phyloP scores from a whole-genome alignment of 1,284 basidiomycete genomes.

The Puccinia horiana region DNA sequence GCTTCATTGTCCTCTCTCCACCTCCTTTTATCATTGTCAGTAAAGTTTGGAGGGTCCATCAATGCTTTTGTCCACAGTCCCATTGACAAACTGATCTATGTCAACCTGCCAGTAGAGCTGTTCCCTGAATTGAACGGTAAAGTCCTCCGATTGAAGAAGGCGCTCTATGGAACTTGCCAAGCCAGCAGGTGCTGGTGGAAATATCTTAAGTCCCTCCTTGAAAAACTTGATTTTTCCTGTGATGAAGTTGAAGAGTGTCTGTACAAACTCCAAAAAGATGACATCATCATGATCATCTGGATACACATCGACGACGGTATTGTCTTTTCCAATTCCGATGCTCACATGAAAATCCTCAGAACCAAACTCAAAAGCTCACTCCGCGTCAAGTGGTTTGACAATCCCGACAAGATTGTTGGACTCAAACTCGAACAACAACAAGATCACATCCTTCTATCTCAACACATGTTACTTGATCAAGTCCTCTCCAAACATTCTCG shows the following conservation, averaged over 20 bases:
- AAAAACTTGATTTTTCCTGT: not conserved
- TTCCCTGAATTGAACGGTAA: not conserved
- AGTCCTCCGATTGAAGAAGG: no score
- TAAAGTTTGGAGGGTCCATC: no score
- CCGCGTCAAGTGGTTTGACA: not conserved
- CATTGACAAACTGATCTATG: not conserved
- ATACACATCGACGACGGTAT: slow-evolving; percentile 9
- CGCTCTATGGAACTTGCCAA: no score
- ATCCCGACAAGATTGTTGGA: no score
- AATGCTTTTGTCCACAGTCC: no score
- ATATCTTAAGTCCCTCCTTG: no score
- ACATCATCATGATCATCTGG: not conserved
- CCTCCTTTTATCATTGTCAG: no score
- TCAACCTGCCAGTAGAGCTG: not conserved
- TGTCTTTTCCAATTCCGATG: not conserved
- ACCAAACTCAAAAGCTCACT: not conserved
- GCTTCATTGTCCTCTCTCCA: no score
- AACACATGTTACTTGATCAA: not conserved
- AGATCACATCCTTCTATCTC: not conserved
- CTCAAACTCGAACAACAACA: not conserved
- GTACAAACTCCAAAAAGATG: not conserved
- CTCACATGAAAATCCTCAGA: not conserved
- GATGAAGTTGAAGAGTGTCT: not conserved
- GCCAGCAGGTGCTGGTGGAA: no score
- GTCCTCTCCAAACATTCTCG: no score